Evolutionary conservation across 1,139 yeast species (phyloP).

Genomic region (Yamadazyma diospyri): DNA sequence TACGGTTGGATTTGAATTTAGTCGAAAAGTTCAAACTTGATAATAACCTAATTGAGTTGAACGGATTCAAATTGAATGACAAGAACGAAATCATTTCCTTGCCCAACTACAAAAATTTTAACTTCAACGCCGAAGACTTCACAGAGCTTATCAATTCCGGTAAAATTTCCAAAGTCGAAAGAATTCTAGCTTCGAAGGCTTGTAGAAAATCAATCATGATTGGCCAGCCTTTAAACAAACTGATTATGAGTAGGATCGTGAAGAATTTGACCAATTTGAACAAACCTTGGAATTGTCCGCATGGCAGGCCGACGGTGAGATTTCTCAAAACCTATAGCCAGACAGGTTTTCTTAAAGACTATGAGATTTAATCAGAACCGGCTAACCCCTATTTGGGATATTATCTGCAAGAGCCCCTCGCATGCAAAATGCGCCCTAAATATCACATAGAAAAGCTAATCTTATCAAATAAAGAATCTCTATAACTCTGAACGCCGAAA

Average conservation of each 20-base stretch:
- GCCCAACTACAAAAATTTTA: constrained; percentile 70
- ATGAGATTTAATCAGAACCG: constrained; percentile 3
- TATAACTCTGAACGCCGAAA: too few species aligned
- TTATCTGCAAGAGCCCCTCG: too few species aligned
- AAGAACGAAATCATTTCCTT: constrained; percentile 51
- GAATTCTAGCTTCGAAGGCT: constrained; percentile 91
- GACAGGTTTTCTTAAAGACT: constrained; percentile 4
- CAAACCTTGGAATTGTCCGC: constrained; percentile 99
- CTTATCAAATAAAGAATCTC: too few species aligned
- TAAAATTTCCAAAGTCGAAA: constrained; percentile 57
- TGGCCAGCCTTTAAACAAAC: constrained; percentile 61
- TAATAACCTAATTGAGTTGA: constrained; percentile 46
- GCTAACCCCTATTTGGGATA: too few species aligned
- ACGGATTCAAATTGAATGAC: constrained; percentile 61
- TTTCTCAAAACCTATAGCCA: constrained; percentile 42
- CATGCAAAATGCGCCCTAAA: too few species aligned
- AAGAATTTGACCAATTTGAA: constrained; percentile 65
- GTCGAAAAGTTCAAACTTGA: constrained; percentile 72
- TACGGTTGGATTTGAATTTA: constrained; percentile 60
- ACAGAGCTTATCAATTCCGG: constrained; percentile 57
- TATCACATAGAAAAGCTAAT: not conserved
- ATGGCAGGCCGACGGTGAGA: constrained; percentile 95
- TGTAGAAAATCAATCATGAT: constrained; percentile 93
- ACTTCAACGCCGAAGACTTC: constrained; percentile 67
- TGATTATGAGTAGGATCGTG: constrained; percentile 67